A percentile compares a stretch with the other conserved stretches of the same genome.
Conservation (phyloP, 805 yeast genomes). For the Zygotorulaspora danielsina region DNA sequence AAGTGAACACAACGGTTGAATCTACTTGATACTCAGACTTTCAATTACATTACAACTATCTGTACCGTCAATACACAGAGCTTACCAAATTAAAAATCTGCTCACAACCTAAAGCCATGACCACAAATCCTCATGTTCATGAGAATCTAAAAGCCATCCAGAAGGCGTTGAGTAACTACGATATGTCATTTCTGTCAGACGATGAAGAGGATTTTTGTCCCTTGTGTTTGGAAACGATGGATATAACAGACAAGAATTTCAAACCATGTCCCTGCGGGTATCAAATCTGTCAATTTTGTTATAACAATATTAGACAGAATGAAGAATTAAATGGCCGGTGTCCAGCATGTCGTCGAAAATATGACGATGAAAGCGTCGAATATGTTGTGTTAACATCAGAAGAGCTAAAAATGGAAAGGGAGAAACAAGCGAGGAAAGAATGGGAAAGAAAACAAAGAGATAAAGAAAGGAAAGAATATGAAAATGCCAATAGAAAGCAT, state of each 20-base stretch:
- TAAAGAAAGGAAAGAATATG: conserved; percentile 87
- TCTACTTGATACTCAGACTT: too few species aligned
- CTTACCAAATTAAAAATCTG: too few species aligned
- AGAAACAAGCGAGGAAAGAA: conserved; percentile 75
- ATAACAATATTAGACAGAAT: conserved; percentile 90
- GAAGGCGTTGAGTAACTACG: conserved; percentile 32
- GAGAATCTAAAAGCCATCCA: conserved; percentile 32
- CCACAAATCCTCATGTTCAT: conserved; percentile 27
- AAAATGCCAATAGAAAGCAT: conserved; percentile 74
- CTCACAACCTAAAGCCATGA: too few species aligned
- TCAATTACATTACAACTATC: too few species aligned
- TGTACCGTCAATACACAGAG: too few species aligned
- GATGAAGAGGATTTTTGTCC: conserved; percentile 55
- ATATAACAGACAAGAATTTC: conserved; percentile 90
- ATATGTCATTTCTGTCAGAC: conserved; percentile 34
- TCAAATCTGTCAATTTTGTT: conserved; percentile 97
- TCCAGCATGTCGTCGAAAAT: conserved; percentile 94
- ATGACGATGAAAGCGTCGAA: conserved; percentile 90
- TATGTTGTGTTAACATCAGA: conserved; percentile 80
- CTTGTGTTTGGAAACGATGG: conserved; percentile 96
- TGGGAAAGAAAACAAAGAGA: conserved; percentile 80
- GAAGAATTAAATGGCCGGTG: conserved; percentile 95
- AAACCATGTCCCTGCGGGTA: conserved; percentile 99
- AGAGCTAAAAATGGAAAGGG: conserved; percentile 75
- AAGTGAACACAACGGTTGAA: too few species aligned